Evolutionary conservation across 2,329 filamentous ascomycete species (phyloP).

Genomic region (Parafenestella ontariensis): DNA sequence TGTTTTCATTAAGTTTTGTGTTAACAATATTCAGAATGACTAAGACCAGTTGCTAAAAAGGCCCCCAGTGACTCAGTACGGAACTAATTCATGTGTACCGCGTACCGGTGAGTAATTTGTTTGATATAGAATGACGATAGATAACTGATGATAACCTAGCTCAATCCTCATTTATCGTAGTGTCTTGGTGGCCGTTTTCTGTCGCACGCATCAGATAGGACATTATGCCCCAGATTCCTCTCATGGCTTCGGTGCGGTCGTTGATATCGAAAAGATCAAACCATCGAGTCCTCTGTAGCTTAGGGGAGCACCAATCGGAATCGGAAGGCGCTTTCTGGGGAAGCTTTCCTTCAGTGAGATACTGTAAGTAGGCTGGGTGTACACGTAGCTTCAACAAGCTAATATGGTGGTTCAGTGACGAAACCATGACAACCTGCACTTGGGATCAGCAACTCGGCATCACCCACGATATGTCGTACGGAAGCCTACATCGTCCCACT

Average conservation of each 20-base stretch:
- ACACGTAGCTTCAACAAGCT: slow-evolving; percentile 65
- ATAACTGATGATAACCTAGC: neutral
- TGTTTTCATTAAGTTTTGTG: neutral
- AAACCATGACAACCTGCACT: slow-evolving; percentile 65
- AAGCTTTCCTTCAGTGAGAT: slow-evolving; percentile 56
- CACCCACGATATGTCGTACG: neutral
- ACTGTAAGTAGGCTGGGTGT: slow-evolving; percentile 63
- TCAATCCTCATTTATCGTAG: slow-evolving; percentile 9
- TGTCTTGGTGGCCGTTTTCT: slow-evolving; percentile 5
- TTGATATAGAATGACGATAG: neutral
- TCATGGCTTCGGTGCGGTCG: slow-evolving; percentile 63
- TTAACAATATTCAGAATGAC: neutral
- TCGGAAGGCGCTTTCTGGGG: slow-evolving; percentile 33
- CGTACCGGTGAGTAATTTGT: neutral
- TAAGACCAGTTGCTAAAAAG: neutral
- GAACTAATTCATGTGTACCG: neutral
- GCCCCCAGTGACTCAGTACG: neutral
- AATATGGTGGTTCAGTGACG: slow-evolving; percentile 68
- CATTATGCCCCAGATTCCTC: slow-evolving; percentile 65
- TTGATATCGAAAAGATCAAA: slow-evolving; percentile 63
- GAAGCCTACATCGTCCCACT: slow-evolving; percentile 62
- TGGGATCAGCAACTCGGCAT: slow-evolving; percentile 14
- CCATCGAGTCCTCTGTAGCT: slow-evolving; percentile 64
- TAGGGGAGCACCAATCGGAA: slow-evolving; percentile 58
- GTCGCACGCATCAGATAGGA: slow-evolving; percentile 55